A percentile compares a stretch with the other conserved stretches of the same genome.
These are phyloP conservation scores for Penicillium sp. DNA, from an alignment of 2,329 filamentous ascomycete species.

Conservation along the genomic window DNA sequence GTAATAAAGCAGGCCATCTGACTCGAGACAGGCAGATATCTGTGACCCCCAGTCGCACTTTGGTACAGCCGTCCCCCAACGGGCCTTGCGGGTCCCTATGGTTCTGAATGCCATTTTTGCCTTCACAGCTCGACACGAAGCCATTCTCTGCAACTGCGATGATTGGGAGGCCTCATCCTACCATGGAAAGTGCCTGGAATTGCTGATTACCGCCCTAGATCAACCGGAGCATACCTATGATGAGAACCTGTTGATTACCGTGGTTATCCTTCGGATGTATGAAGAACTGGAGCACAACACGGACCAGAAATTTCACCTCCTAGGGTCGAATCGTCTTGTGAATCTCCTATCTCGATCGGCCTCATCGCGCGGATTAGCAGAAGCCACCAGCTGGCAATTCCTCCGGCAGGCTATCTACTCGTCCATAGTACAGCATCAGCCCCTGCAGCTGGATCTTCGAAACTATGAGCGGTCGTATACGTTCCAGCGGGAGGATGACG, in stretches of 20 bases:
- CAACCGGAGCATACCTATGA: constrained; percentile 45
- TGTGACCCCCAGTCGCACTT: constrained; percentile 42
- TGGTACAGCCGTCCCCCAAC: constrained; percentile 47
- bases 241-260: constrained; percentile 48
- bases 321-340: constrained; percentile 41
- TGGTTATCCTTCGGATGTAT: constrained; percentile 51
- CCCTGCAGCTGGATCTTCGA: constrained; percentile 38
- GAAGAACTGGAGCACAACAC: constrained; percentile 42
- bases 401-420: constrained; percentile 45
- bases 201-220: constrained; percentile 48
- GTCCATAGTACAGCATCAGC: constrained; percentile 37
- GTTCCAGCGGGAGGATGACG: constrained; percentile 39
- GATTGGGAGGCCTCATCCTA: constrained; percentile 47
- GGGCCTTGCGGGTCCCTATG: constrained; percentile 48
- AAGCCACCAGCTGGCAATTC: constrained; percentile 45
- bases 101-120: constrained; percentile 49
- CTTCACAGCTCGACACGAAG: constrained; percentile 47
- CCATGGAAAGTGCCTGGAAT: constrained; percentile 47
- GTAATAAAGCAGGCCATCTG: too few species aligned
- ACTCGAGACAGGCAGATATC: constrained; percentile 31
- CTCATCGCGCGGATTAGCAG: constrained; percentile 40
- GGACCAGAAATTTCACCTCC: constrained; percentile 39
- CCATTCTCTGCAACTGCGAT: constrained; percentile 37
- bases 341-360: constrained; percentile 41
- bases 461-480: constrained; percentile 41